These are phyloP conservation scores for Phlegmacium glaucopus DNA, from an alignment of 768 basidiomycete species.

Conservation along the genomic window DNA sequence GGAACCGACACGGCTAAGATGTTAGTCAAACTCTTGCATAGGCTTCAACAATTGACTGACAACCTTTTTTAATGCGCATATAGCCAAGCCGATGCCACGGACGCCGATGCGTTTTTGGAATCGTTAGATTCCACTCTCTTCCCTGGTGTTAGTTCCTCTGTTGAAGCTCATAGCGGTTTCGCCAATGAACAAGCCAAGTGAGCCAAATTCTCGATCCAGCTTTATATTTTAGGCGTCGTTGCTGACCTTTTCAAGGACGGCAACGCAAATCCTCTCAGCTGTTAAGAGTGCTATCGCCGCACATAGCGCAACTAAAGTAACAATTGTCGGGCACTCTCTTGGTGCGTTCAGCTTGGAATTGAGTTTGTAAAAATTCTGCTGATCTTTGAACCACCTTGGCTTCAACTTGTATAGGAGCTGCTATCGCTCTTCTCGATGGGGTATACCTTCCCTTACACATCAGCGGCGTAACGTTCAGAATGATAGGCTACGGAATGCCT, in stretches of 20 bases:
- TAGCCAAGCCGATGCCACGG: constrained; percentile 37
- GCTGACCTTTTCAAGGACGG: constrained; percentile 29
- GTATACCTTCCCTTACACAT: constrained; percentile 54
- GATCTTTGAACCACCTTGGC: no score
- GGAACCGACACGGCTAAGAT: constrained; percentile 36
- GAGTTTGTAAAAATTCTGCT: background rate
- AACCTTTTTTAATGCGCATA: background rate
- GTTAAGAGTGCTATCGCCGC: constrained; percentile 34
- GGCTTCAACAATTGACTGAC: background rate
- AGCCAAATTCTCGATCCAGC: constrained; percentile 3
- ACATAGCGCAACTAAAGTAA: constrained; percentile 34
- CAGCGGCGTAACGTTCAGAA: constrained; percentile 31
- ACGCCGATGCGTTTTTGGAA: constrained; percentile 29
- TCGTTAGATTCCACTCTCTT: constrained; percentile 37
- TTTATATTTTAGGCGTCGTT: background rate
- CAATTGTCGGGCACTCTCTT: constrained; percentile 46
- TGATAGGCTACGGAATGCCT: constrained; percentile 41
- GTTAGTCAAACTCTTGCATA: constrained; percentile 17
- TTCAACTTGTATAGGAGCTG: constrained; percentile 35
- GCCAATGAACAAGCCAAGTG: constrained; percentile 38
- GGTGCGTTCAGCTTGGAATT: constrained; percentile 17
- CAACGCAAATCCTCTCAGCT: constrained; percentile 36
- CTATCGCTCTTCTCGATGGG: constrained; percentile 52
- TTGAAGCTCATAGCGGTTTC: constrained; percentile 46
- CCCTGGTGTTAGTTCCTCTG: constrained; percentile 40